Evolutionary conservation across 2,329 filamentous ascomycete genomes (phyloP).

Genomic region (Ophiostoma piceae): DNA sequence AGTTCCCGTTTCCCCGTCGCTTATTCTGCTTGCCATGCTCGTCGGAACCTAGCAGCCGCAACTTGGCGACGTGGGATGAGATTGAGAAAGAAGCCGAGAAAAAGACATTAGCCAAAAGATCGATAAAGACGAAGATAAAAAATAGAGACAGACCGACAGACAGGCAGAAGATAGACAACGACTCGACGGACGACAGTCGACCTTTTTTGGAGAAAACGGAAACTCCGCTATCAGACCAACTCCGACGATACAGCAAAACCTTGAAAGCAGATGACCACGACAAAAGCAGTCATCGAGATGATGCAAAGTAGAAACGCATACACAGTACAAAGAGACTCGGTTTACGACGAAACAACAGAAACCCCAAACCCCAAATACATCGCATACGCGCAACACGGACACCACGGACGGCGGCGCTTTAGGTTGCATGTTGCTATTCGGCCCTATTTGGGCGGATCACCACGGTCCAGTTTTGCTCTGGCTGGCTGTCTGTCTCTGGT

Average conservation of each 20-base stretch:
- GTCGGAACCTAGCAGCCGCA: neutral
- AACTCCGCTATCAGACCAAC: neutral
- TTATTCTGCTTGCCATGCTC: neutral
- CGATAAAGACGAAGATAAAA: neutral
- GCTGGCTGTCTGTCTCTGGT: neutral
- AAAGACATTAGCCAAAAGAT: neutral
- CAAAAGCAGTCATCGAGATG: neutral
- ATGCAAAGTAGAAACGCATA: neutral
- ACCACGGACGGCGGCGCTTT: neutral
- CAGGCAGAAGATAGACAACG: too few relatives aligned
- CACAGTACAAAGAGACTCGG: neutral
- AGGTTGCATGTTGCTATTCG: conserved; percentile 29
- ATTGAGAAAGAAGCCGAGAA: neutral
- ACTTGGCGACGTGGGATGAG: neutral
- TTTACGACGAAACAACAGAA: neutral
- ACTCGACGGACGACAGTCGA: neutral
- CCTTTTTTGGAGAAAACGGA: neutral
- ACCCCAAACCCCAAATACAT: neutral
- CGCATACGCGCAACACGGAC: neutral
- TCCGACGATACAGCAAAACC: neutral
- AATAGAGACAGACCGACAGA: neutral
- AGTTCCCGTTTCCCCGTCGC: neutral
- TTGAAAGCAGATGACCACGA: neutral
- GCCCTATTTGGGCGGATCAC: conserved; percentile 28
- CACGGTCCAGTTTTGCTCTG: conserved; percentile 19